Evolutionary conservation across 306 rosid genomes (phyloP).

Genomic region (Biancaea sappan): DNA sequence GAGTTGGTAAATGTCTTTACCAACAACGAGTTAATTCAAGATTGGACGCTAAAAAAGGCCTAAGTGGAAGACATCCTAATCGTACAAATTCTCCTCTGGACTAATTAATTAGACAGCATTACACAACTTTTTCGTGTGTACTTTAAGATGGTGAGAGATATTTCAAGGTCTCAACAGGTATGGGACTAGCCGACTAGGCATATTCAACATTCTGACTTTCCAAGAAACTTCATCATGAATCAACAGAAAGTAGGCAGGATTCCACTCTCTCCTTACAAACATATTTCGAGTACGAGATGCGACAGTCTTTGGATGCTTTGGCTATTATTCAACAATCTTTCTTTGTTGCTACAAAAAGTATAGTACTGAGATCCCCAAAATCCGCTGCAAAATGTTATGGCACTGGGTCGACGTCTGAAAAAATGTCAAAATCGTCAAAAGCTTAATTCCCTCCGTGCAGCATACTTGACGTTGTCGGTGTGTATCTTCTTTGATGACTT

Average conservation of each 20-base stretch:
- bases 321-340: too few relatives aligned
- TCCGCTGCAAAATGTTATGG: too few relatives aligned
- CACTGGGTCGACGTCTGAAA: too few relatives aligned
- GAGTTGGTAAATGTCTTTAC: not conserved
- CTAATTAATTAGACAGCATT: not conserved
- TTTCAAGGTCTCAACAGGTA: not conserved
- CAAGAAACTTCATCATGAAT: not conserved
- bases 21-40: not conserved
- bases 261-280: not conserved
- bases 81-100: not conserved
- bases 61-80: not conserved
- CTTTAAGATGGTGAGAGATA: not conserved
- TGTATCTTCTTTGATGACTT: too few relatives aligned
- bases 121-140: not conserved
- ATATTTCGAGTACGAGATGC: not conserved
- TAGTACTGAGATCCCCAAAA: too few relatives aligned
- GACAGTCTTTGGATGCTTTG: too few relatives aligned
- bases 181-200: too few relatives aligned
- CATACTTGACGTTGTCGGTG: too few relatives aligned
- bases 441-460: too few relatives aligned
- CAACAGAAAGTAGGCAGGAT: not conserved
- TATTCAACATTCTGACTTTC: not conserved
- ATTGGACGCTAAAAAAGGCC: too few relatives aligned
- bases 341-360: too few relatives aligned
- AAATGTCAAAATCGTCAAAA: too few relatives aligned